Conservation (phyloP, 2,329 filamentous ascomycete genomes). For the Penicillium rolfsii region DNA sequence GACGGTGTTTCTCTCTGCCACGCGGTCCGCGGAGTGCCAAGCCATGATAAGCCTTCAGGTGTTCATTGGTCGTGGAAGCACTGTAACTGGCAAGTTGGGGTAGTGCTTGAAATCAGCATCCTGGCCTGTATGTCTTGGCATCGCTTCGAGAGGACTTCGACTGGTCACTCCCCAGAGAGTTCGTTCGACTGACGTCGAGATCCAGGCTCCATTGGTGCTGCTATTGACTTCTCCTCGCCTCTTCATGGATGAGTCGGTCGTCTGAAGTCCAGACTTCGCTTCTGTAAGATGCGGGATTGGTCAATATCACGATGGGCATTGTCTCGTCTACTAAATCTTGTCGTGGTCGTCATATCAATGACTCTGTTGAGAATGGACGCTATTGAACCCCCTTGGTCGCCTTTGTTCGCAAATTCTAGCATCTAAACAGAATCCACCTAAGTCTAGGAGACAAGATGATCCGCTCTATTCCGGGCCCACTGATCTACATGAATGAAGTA, state of each 20-base stretch:
- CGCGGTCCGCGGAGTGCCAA: slow-evolving; percentile 17
- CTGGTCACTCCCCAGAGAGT: slow-evolving; percentile 19
- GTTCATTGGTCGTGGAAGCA: slow-evolving; percentile 26
- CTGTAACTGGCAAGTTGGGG: neutral
- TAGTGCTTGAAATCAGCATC: slow-evolving; percentile 24
- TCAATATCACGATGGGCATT: neutral
- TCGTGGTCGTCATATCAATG: neutral
- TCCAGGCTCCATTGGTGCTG: slow-evolving; percentile 11
- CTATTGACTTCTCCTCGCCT: slow-evolving; percentile 16
- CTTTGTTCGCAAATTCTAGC: neutral
- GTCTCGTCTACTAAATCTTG: neutral
- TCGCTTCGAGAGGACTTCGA: neutral
- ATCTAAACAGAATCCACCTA: neutral
- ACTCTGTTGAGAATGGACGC: no score
- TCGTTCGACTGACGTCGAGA: slow-evolving; percentile 13
- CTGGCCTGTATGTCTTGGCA: slow-evolving; percentile 13
- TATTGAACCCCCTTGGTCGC: no score
- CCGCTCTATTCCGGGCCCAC: neutral
- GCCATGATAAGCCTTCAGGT: slow-evolving; percentile 31
- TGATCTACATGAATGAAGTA: neutral
- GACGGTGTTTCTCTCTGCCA: slow-evolving; percentile 7
- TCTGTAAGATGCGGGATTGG: neutral
- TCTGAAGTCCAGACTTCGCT: neutral
- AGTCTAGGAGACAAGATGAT: neutral
- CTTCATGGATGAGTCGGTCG: neutral